These are phyloP conservation scores for Agarophyton chilense DNA, from an alignment of 23 red algal genomes.

Conservation along the genomic window DNA sequence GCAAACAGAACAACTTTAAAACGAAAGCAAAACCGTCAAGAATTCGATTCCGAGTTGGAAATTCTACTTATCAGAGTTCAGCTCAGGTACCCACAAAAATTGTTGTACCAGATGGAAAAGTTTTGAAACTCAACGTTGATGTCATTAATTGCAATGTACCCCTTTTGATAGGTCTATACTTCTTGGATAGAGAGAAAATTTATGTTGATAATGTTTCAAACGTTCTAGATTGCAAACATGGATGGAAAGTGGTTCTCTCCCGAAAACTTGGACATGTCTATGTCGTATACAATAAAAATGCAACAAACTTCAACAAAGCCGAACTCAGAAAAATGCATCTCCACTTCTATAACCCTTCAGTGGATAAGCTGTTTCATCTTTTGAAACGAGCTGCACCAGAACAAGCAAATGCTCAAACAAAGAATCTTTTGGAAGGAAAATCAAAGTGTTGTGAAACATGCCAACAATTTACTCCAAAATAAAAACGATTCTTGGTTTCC, in stretches of 20 bases:
- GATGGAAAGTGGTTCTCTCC: not conserved
- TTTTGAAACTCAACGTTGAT: not conserved
- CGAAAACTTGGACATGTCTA: not conserved
- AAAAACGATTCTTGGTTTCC: not conserved
- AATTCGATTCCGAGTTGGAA: not conserved
- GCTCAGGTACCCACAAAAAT: not conserved
- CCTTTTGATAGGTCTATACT: not conserved
- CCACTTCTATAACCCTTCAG: slow-evolving; percentile 22
- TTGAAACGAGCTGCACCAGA: too few species aligned
- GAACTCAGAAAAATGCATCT: not conserved
- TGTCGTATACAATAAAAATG: not conserved
- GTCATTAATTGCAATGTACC: not conserved
- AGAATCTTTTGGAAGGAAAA: not conserved
- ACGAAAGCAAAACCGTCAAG: not conserved
- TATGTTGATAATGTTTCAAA: too few species aligned
- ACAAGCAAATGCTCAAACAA: not conserved
- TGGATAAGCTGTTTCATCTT: slow-evolving; percentile 15
- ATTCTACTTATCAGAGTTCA: not conserved
- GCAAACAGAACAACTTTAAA: not conserved
- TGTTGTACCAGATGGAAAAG: not conserved
- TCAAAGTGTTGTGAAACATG: not conserved
- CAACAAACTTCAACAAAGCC: not conserved
- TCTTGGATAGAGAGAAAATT: not conserved
- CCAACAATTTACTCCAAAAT: not conserved
- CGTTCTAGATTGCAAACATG: not conserved